Conservation (phyloP, 1,139 yeast species). For the Debaryomyces subglobosus region DNA sequence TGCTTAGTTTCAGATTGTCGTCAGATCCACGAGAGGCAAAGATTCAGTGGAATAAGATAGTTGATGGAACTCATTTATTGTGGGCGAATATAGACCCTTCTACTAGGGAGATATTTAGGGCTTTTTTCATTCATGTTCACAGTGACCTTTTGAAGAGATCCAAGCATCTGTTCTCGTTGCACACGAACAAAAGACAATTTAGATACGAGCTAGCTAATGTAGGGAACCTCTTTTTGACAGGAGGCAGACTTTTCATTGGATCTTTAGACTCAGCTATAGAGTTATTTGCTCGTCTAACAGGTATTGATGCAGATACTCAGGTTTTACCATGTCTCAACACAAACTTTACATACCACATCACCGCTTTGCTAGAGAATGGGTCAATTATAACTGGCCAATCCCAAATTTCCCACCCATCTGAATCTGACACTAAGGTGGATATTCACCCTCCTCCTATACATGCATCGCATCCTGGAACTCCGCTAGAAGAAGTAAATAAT, state of each 20-base stretch:
- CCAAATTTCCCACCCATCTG: conserved; percentile 85
- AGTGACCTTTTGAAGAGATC: conserved; percentile 75
- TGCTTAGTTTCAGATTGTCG: conserved; percentile 67
- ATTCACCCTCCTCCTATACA: conserved; percentile 29
- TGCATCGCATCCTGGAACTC: conserved; percentile 42
- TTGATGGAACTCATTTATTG: conserved; percentile 74
- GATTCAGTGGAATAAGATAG: conserved; percentile 73
- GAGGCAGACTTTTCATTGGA: conserved; percentile 80
- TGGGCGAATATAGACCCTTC: conserved; percentile 69
- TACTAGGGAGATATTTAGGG: conserved; percentile 71
- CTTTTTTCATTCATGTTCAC: conserved; percentile 79
- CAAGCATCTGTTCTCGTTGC: conserved; percentile 41
- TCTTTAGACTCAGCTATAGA: conserved; percentile 85
- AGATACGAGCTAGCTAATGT: conserved; percentile 78
- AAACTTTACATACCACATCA: conserved; percentile 82
- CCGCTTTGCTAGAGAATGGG: conserved; percentile 74
- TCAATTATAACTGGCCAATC: conserved; percentile 88
- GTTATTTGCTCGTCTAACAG: conserved; percentile 66
- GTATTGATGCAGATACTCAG: conserved; percentile 55
- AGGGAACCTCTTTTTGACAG: conserved; percentile 84
- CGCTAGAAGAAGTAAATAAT: conserved; percentile 23
- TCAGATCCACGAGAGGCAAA: conserved; percentile 58
- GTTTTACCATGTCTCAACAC: conserved; percentile 86
- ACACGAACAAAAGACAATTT: conserved; percentile 53
- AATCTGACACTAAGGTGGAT: conserved; percentile 18